Evolutionary conservation across 345 rosid species (phyloP), one percentile per base, ranked within the genome.

Genomic region (Gossypium arboreum): DNA sequence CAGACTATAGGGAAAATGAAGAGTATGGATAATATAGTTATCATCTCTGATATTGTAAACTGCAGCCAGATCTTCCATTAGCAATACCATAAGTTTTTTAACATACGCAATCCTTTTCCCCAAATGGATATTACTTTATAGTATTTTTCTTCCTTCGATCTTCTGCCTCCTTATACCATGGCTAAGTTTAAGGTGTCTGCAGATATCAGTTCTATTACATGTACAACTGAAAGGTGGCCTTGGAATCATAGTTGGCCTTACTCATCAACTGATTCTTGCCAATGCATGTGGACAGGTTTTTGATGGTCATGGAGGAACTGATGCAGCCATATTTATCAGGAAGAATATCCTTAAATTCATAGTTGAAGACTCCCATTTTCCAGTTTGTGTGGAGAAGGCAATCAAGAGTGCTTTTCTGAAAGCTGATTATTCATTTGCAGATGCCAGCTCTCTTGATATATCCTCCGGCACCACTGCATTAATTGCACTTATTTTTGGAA

Each of bases 291-390:
- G 65, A 57, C 87, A 95, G 98, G 98, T 93, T 22, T 95, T 95
- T 85, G 98, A 95, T 72, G 99, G 99, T 69, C 99, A 95, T 17
- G 99, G 98, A 64, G 99, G 99, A 52, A 89, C 89, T 2, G 98
- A 95, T 85, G 99, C 98, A 56, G 97, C 99, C 50, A 75, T 79
- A 51, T 95, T 90, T 83, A 86, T 91, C 75, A 83, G 91, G 76
- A 83, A 86, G 22, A 90, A 90, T 71, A 88, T 94, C 72, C 87
- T 94, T 56, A 86, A 83, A 58, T 89, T 86, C 84, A 91, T 94
- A 77, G 77, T 86, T 73, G 98, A 89, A 75, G 97, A 94, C 84
- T 82, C 94, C n/a, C 89, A 87, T 47, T 94, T 92, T 81, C 97
- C 96, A 57, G 79, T 84, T 73, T 86, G 92, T 70, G 85, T 88